phyloP scores from a whole-genome alignment of 2,329 filamentous ascomycete genomes.

The Hypoxylon sp. region DNA sequence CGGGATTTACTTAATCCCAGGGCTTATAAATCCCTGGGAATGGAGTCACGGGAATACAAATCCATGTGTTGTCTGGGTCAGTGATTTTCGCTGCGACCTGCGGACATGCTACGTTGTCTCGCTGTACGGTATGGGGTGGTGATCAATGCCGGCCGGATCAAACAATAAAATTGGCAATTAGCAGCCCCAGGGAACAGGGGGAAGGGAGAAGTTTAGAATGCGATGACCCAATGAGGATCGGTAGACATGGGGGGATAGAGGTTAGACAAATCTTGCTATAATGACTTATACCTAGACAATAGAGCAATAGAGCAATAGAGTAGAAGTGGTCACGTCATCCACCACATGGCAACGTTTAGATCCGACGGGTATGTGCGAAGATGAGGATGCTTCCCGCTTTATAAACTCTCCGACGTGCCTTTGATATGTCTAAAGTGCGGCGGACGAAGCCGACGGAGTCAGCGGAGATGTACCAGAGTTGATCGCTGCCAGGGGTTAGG shows the following conservation, averaged over 20 bases:
- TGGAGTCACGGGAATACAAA: constrained; percentile 30
- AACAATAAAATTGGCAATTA: constrained; percentile 27
- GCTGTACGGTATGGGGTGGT: constrained; percentile 38
- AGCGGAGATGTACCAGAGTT: constrained; percentile 20
- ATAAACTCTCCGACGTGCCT: constrained; percentile 6
- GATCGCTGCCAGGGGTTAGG: not conserved
- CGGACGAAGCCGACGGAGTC: constrained; percentile 12
- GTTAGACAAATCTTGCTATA: constrained; percentile 19
- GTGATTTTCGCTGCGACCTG: constrained; percentile 23
- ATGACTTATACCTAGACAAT: constrained; percentile 28
- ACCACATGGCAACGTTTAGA: constrained; percentile 24
- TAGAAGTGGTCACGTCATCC: constrained; percentile 36
- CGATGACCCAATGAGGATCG: constrained; percentile 23
- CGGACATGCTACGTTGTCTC: constrained; percentile 13
- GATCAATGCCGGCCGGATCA: constrained; percentile 14
- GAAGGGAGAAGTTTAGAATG: constrained; percentile 6
- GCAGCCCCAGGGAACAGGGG: constrained; percentile 13
- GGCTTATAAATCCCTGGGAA: constrained; percentile 11
- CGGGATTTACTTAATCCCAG: constrained; percentile 31
- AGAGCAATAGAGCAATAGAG: constrained; percentile 36
- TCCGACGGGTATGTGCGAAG: constrained; percentile 10
- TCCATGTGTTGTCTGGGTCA: constrained; percentile 26
- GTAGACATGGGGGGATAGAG: constrained; percentile 2
- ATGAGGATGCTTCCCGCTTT: not conserved
- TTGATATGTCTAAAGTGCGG: constrained; percentile 8